phyloP scores from a whole-genome alignment of 2,329 filamentous ascomycete genomes.

The Fusarium sp. region DNA sequence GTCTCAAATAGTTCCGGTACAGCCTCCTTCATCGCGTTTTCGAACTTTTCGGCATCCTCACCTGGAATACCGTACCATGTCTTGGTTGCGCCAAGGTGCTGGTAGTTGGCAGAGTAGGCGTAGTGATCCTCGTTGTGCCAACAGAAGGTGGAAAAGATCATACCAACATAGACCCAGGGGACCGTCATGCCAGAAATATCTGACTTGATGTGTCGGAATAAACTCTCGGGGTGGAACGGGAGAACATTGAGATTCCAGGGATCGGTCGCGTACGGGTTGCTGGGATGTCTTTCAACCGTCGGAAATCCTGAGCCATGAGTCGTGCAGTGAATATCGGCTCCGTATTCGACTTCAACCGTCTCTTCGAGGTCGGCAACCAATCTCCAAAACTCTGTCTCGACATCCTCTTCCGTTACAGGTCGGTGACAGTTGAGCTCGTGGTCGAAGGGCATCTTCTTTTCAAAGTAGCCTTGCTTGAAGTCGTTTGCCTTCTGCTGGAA shows the following conservation, averaged over 20 bases:
- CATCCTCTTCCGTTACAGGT: constrained; percentile 92
- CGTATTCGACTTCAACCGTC: constrained; percentile 97
- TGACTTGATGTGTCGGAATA: constrained; percentile 97
- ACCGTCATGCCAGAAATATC: constrained; percentile 99
- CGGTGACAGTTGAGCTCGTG: constrained; percentile 84
- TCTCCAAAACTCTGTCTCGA: constrained; percentile 97
- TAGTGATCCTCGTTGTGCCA: constrained; percentile 99
- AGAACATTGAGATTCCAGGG: constrained; percentile 97
- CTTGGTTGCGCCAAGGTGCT: constrained; percentile 98
- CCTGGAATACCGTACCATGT: constrained; percentile 99
- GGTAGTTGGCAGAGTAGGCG: constrained; percentile 97
- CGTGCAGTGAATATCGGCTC: constrained; percentile 97
- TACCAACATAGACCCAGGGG: constrained; percentile 98
- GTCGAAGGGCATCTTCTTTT: constrained; percentile 90
- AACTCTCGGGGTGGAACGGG: constrained; percentile 89
- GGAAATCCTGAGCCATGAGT: constrained; percentile 98
- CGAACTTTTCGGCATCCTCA: constrained; percentile 93
- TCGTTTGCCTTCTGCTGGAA: constrained; percentile 97
- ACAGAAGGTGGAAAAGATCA: constrained; percentile 99
- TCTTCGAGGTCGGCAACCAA: constrained; percentile 94
- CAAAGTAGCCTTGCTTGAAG: constrained; percentile 96
- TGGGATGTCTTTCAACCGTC: constrained; percentile 90
- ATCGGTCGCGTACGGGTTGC: constrained; percentile 88
- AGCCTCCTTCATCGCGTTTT: constrained; percentile 93
- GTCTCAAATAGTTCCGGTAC: constrained; percentile 98